Evolutionary conservation across 352 stramenopile genomes (phyloP).

Genomic region (Globisporangium irregulare): DNA sequence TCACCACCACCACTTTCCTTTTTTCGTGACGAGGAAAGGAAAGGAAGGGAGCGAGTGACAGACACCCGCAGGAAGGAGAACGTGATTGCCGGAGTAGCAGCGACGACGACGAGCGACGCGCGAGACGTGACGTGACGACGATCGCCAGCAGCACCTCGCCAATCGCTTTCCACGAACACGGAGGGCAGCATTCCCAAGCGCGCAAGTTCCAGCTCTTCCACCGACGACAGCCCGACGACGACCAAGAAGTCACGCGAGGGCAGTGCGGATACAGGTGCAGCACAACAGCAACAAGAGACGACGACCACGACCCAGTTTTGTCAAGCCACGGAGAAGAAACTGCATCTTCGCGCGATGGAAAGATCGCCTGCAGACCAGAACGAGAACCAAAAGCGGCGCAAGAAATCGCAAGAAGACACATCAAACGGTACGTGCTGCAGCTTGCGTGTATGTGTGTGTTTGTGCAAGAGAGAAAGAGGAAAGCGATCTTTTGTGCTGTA

Average conservation of each 20-base stretch:
- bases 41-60: neutral
- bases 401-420: conserved; percentile 57
- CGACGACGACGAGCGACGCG: conserved; percentile 16
- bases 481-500: neutral
- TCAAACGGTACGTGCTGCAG: conserved; percentile 14
- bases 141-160: conserved; percentile 13
- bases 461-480: neutral
- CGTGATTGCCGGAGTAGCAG: conserved; percentile 15
- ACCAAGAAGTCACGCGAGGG: conserved; percentile 17
- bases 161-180: conserved; percentile 8
- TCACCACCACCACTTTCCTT: neutral
- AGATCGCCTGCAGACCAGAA: conserved; percentile 38
- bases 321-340: conserved; percentile 46
- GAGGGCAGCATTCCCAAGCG: conserved; percentile 22
- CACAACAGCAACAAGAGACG: conserved; percentile 14
- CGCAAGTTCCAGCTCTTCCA: conserved; percentile 17
- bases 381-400: conserved; percentile 63
- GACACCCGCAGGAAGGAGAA: conserved; percentile 21
- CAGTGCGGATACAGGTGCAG: conserved; percentile 6
- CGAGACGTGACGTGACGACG: conserved; percentile 18
- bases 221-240: conserved; percentile 18
- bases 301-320: conserved; percentile 8
- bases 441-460: neutral
- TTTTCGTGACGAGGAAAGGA: neutral
- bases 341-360: conserved; percentile 59